Evolutionary conservation across 2,329 filamentous ascomycete genomes (phyloP).

Genomic region (Sporothrix sp.): DNA sequence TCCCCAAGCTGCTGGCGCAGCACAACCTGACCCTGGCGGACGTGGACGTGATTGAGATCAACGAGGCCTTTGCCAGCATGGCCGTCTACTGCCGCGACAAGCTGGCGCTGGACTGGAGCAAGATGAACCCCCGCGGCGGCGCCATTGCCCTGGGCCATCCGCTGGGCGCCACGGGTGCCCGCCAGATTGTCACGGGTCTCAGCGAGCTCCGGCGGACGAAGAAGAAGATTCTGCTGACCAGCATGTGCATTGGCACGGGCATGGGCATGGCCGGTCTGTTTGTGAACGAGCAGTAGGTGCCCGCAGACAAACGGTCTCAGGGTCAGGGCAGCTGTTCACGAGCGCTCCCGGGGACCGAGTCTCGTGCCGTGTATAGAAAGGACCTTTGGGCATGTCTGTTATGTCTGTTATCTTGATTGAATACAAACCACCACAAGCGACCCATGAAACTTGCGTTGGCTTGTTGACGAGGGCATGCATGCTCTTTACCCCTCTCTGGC

Average conservation of each 20-base stretch:
- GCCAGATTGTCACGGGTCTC: conserved; percentile 82
- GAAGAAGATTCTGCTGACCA: conserved; percentile 86
- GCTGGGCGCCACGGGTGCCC: conserved; percentile 59
- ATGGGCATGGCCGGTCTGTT: conserved; percentile 53
- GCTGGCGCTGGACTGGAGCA: conserved; percentile 59
- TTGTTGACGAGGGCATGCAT: too few species aligned
- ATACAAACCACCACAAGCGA: too few species aligned
- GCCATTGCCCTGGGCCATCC: conserved; percentile 79
- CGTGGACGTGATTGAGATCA: conserved; percentile 84
- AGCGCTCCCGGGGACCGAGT: too few species aligned
- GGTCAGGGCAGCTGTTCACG: too few species aligned
- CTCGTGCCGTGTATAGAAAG: too few species aligned
- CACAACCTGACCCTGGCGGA: conserved; percentile 71
- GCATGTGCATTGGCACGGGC: conserved; percentile 73
- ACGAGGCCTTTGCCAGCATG: conserved; percentile 98
- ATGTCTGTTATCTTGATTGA: too few species aligned
- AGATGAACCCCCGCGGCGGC: conserved; percentile 74
- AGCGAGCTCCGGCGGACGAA: conserved; percentile 61
- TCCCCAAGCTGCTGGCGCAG: conserved; percentile 75
- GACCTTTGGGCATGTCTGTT: too few species aligned
- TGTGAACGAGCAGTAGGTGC: conserved; percentile 17
- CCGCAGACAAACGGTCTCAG: too few species aligned
- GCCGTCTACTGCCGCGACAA: conserved; percentile 81
- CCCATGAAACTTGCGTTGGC: too few species aligned
- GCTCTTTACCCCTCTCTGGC: too few species aligned